These are phyloP conservation scores for Neltuma alba DNA, from an alignment of 306 rosid genomes.

Conservation along the genomic window DNA sequence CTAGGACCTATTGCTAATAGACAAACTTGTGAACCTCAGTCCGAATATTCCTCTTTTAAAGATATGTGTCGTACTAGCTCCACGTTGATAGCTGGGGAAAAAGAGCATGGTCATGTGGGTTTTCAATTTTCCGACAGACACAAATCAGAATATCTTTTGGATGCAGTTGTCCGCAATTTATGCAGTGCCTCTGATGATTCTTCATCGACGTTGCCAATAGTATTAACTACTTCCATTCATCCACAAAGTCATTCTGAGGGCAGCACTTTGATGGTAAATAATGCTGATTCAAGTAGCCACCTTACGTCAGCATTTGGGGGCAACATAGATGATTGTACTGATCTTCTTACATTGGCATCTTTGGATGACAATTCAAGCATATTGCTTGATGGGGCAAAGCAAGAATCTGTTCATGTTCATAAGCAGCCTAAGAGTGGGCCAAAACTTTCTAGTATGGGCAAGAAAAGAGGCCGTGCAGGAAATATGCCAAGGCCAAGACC, in stretches of 20 bases:
- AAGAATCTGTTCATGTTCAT: slow-evolving; percentile 30
- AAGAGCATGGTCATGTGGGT: slow-evolving; percentile 37
- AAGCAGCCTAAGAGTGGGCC: slow-evolving; percentile 40
- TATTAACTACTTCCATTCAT: slow-evolving; percentile 38
- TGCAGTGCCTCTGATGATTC: slow-evolving; percentile 50
- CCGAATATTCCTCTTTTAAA: slow-evolving; percentile 35
- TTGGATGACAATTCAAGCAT: slow-evolving; percentile 42
- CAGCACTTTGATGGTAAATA: slow-evolving; percentile 28
- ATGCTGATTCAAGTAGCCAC: slow-evolving; percentile 37
- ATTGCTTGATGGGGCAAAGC: slow-evolving; percentile 39
- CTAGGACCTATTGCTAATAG: slow-evolving; percentile 50
- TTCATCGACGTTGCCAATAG: slow-evolving; percentile 33
- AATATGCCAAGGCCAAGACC: slow-evolving; percentile 64
- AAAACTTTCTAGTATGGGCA: slow-evolving; percentile 41
- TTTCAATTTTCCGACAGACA: slow-evolving; percentile 34
- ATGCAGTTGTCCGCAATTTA: slow-evolving; percentile 47
- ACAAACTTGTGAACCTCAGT: slow-evolving; percentile 37
- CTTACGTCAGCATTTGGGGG: slow-evolving; percentile 33
- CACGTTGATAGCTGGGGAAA: slow-evolving; percentile 37
- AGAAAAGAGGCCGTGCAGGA: slow-evolving; percentile 47
- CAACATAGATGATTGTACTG: slow-evolving; percentile 31
- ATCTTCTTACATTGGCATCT: slow-evolving; percentile 43
- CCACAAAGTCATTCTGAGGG: slow-evolving; percentile 49
- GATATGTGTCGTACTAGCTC: slow-evolving; percentile 45
- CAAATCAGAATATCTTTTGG: slow-evolving; percentile 49